Percentiles rank a stretch among this genome's conserved stretches.
phyloP scores from a whole-genome alignment of 2,329 filamentous ascomycete species.

The Nannizziopsis arthrosporioides region DNA sequence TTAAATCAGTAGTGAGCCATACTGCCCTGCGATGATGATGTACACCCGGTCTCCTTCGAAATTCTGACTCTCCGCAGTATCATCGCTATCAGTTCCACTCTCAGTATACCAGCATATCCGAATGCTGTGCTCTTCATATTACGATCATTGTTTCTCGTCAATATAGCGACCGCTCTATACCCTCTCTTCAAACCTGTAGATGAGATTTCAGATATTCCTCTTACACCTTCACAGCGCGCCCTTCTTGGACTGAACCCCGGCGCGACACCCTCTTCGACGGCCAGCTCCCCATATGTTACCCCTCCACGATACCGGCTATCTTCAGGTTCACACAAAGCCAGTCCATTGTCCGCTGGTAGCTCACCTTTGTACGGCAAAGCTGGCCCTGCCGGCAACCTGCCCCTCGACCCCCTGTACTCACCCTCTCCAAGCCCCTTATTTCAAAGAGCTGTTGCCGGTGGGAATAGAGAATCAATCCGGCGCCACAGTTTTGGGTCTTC shows the following conservation, averaged over 20 bases:
- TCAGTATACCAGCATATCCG: constrained; percentile 30
- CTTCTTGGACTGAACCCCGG: constrained; percentile 69
- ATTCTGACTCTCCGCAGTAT: constrained; percentile 23
- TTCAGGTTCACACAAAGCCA: constrained; percentile 42
- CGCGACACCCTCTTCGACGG: constrained; percentile 51
- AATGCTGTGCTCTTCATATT: constrained; percentile 43
- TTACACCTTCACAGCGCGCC: constrained; percentile 78
- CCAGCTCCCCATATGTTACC: constrained; percentile 64
- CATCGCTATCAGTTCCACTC: constrained; percentile 26
- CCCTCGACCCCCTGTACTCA: constrained; percentile 41
- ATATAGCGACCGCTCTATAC: constrained; percentile 57
- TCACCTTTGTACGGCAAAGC: constrained; percentile 31
- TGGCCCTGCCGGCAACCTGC: constrained; percentile 25
- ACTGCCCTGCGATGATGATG: neutral
- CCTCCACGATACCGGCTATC: constrained; percentile 78
- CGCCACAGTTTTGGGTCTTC: constrained; percentile 53
- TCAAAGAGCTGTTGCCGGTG: constrained; percentile 52
- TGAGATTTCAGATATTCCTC: constrained; percentile 73
- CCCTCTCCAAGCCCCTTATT: constrained; percentile 48
- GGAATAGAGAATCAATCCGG: constrained; percentile 31
- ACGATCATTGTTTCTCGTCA: constrained; percentile 54
- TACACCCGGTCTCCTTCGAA: constrained; percentile 6
- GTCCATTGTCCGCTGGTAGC: constrained; percentile 28
- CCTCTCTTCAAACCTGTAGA: constrained; percentile 65
- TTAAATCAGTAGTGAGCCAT: constrained; percentile 29